These are phyloP conservation scores for Herpetomonas samuelpessoai DNA, from an alignment of 208 protist species.

Conservation along the genomic window DNA sequence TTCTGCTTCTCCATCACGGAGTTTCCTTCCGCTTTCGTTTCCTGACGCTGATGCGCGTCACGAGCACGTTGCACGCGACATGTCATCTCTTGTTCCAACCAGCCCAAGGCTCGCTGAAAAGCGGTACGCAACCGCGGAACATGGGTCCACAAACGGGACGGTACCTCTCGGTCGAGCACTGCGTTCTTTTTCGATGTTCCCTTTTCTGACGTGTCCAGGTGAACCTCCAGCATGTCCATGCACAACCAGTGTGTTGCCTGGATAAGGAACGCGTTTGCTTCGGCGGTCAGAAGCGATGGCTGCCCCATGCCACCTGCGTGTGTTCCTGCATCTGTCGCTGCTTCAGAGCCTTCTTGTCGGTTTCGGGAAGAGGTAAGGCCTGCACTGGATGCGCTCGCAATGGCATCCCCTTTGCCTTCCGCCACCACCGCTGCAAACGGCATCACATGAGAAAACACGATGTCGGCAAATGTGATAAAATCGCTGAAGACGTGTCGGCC, in stretches of 20 bases:
- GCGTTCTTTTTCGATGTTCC: neutral
- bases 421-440: conserved; percentile 37
- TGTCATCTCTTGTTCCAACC: conserved; percentile 24
- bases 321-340: no score
- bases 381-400: no score
- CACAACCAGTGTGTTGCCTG: conserved; percentile 54
- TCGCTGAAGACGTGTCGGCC: conserved; percentile 46
- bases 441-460: conserved; percentile 30
- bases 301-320: no score
- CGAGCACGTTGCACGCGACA: neutral
- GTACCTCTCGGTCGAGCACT: conserved; percentile 62
- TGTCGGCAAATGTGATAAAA: conserved; percentile 32
- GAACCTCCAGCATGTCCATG: conserved; percentile 43
- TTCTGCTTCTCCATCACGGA: no score
- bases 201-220: conserved; percentile 14
- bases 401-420: conserved; percentile 20
- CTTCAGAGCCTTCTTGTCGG: no score
- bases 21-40: no score
- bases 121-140: conserved; percentile 53
- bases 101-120: conserved; percentile 42
- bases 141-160: conserved; percentile 39
- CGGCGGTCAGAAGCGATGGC: conserved; percentile 47
- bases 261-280: conserved; percentile 66
- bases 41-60: no score
- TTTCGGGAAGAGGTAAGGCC: neutral